Conservation (phyloP, 352 stramenopile genomes). For the Globisporangium uncinulatum region DNA sequence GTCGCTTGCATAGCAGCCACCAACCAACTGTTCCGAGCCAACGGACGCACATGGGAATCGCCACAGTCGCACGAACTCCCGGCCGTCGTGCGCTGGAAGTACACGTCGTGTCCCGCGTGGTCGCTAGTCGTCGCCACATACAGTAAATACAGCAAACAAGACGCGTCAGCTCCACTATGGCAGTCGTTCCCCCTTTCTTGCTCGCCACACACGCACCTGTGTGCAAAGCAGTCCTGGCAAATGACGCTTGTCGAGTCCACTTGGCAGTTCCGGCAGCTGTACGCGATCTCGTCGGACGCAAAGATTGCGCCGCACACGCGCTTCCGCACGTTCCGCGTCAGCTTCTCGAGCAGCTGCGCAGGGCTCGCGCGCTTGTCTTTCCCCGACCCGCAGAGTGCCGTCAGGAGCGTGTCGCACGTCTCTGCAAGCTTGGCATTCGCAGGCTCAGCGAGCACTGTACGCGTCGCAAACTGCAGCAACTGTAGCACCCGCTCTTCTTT, state of each 20-base stretch:
- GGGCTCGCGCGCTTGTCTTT: constrained; percentile 47
- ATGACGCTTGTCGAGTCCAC: constrained; percentile 82
- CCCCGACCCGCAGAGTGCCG: constrained; percentile 31
- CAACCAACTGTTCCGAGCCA: background rate
- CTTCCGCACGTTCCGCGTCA: constrained; percentile 55
- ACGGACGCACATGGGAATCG: constrained; percentile 55
- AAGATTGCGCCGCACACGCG: constrained; percentile 84
- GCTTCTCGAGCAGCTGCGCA: constrained; percentile 54
- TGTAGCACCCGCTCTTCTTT: constrained; percentile 39
- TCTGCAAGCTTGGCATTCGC: constrained; percentile 23
- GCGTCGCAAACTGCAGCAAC: constrained; percentile 43
- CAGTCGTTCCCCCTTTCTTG: background rate
- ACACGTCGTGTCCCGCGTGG: constrained; percentile 77
- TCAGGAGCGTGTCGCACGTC: constrained; percentile 39
- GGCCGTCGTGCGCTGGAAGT: constrained; percentile 82
- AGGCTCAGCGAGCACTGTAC: constrained; percentile 29
- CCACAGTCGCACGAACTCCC: constrained; percentile 85
- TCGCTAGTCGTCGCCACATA: constrained; percentile 23
- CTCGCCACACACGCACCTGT: constrained; percentile 34
- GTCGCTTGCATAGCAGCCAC: background rate
- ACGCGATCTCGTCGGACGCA: constrained; percentile 79
- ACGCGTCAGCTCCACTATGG: background rate
- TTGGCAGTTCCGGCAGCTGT: constrained; percentile 86
- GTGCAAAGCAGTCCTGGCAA: constrained; percentile 83
- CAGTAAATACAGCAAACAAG: background rate